Evolutionary conservation across 192 early-diverging fungal genomes (phyloP).

Genomic region (Entomortierella parvispora): DNA sequence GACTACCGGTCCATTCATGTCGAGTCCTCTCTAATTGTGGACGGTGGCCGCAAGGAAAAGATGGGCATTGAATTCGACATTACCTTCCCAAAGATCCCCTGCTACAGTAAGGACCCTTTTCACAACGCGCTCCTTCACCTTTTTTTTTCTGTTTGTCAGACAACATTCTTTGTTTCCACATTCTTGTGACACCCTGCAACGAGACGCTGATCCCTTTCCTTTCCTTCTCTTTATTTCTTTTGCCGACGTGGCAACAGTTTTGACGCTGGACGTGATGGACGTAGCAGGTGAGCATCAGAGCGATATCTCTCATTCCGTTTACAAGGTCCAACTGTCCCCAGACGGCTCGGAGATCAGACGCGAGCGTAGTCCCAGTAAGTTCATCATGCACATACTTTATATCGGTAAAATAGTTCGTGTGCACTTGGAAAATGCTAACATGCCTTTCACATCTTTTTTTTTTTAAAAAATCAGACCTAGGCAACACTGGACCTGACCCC

Average conservation of each 20-base stretch:
- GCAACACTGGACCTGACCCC: constrained; percentile 31
- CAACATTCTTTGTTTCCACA: neutral
- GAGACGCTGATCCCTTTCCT: neutral
- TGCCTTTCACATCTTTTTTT: too few relatives aligned
- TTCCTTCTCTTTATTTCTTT: neutral
- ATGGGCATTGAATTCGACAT: constrained; percentile 91
- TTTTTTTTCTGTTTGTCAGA: neutral
- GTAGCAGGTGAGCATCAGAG: constrained; percentile 89
- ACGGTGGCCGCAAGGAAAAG: constrained; percentile 87
- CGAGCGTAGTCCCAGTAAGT: constrained; percentile 65
- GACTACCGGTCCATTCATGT: constrained; percentile 78
- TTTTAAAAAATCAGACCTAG: constrained; percentile 56
- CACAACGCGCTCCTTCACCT: neutral
- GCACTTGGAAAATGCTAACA: too few relatives aligned
- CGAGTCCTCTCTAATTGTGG: constrained; percentile 83
- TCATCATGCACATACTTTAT: neutral
- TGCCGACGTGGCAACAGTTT: constrained; percentile 69
- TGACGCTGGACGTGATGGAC: constrained; percentile 95
- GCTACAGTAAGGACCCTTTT: constrained; percentile 68
- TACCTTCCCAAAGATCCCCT: constrained; percentile 91
- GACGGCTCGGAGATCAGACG: constrained; percentile 69
- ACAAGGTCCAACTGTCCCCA: constrained; percentile 79
- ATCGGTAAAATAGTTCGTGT: too few relatives aligned
- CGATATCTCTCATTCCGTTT: constrained; percentile 78
- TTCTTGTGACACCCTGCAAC: neutral